Conservation (phyloP, 176 grass and related monocot species). For the Miscanthus lutarioriparius region DNA sequence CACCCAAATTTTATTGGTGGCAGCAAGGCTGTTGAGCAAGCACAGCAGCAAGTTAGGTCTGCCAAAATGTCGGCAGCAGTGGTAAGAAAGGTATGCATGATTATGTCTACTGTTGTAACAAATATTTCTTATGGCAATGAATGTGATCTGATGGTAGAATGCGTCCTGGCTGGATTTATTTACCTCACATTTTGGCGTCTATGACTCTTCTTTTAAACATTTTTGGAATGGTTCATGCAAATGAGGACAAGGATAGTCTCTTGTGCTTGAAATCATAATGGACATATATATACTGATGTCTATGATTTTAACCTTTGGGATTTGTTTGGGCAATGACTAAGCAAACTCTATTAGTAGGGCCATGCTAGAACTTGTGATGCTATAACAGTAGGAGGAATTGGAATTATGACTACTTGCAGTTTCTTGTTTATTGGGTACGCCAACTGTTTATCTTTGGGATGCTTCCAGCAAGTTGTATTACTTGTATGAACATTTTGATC, state of each 20-base stretch:
- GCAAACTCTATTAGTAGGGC: background rate
- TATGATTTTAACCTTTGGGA: slow-evolving; percentile 17
- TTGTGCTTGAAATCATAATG: background rate
- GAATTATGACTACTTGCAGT: background rate
- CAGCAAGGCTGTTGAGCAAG: slow-evolving; percentile 88
- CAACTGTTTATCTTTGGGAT: background rate
- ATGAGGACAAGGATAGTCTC: background rate
- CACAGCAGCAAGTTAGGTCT: slow-evolving; percentile 86
- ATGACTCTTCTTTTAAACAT: background rate
- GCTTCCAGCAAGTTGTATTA: background rate
- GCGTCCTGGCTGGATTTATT: background rate
- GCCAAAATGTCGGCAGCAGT: slow-evolving; percentile 46
- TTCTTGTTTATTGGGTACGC: background rate
- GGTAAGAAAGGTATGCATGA: slow-evolving; percentile 71
- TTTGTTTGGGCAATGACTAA: background rate
- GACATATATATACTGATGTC: background rate
- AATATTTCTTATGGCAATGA: background rate
- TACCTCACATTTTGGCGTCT: background rate
- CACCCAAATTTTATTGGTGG: slow-evolving; percentile 96
- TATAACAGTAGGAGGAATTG: background rate
- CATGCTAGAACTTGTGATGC: slow-evolving; percentile 9
- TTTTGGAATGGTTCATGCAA: background rate
- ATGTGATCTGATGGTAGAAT: background rate
- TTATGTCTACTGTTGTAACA: background rate
- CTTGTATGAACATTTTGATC: background rate